Evolutionary conservation across 2,329 filamentous ascomycete species (phyloP).

Genomic region (Lachnellula cervina): DNA sequence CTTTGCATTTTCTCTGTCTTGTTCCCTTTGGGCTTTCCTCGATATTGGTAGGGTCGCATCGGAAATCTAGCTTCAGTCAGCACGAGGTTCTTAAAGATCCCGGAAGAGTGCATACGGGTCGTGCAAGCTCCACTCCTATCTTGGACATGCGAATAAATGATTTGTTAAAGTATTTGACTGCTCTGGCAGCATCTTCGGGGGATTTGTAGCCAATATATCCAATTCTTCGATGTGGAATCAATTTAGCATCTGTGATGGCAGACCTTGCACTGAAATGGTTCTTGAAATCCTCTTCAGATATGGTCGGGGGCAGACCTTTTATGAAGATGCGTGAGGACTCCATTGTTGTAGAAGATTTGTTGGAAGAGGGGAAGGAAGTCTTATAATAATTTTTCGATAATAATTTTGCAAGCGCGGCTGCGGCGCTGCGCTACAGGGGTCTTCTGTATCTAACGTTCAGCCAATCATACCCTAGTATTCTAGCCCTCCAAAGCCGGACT

Average conservation of each 20-base stretch:
- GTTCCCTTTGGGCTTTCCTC: slow-evolving; percentile 35
- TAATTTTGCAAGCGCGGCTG: too few species aligned
- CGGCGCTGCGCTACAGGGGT: too few species aligned
- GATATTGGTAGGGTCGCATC: slow-evolving; percentile 34
- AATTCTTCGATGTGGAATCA: slow-evolving; percentile 84
- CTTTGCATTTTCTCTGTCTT: slow-evolving; percentile 28
- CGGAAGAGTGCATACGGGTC: slow-evolving; percentile 54
- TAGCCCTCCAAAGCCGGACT: too few species aligned
- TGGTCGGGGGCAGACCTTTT: slow-evolving; percentile 77
- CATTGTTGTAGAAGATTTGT: slow-evolving; percentile 15
- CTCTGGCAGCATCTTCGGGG: slow-evolving; percentile 70
- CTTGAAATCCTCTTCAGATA: slow-evolving; percentile 78
- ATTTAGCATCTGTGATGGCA: slow-evolving; percentile 84
- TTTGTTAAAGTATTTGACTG: slow-evolving; percentile 92
- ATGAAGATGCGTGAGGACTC: slow-evolving; percentile 67
- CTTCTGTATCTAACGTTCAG: too few species aligned
- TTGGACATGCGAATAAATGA: slow-evolving; percentile 95
- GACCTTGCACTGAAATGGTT: slow-evolving; percentile 79
- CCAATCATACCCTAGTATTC: too few species aligned
- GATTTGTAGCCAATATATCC: slow-evolving; percentile 94
- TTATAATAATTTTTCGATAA: background rate
- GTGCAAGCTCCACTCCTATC: slow-evolving; percentile 83
- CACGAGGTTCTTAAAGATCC: background rate
- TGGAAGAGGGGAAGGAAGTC: background rate
- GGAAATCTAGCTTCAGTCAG: slow-evolving; percentile 29